Base-by-base conservation (phyloP, 768 basidiomycete genomes). In the Pholiota microspora region DNA sequence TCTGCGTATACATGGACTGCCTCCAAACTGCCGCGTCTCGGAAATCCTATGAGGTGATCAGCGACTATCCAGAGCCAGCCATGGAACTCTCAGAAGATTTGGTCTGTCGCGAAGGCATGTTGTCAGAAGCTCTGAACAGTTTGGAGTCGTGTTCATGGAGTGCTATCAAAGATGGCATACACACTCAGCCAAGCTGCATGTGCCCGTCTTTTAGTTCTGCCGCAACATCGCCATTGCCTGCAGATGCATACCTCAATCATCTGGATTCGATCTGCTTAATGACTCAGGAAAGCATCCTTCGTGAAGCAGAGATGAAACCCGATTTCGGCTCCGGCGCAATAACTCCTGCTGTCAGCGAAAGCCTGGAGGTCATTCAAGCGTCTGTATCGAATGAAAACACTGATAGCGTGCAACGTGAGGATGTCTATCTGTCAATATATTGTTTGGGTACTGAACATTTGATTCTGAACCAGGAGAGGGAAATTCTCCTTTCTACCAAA, bases 1-100 rank as follows among this genome's bases (percentile, higher is more conserved):
- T 94, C 16, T 82, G 80, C 56, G 68, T 77, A 24, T 93, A 91
- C 62, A 68, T 94, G 57, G 75, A 82, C 29, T 58, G 73, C 15
- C 72, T 93, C 32, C 77, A 80, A 18, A 59, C 67, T 0, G 77
- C 72, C 34, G 54, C 56, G 42, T 45, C 47, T 13, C 29, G 45
- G 46, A 45, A 51, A 21, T n/a, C 53, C 35, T 23, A 23, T 36
- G 47, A 45, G 13, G 27, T 15, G 21, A n/a, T 32, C 16, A 13
- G 42, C 24, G n/a, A 58, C 27, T 35, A 53, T 4, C 18, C 75
- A 13, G 74, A 77, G 16, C 59, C 64, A 21, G 80, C 83, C 1
- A 65, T 77, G 57, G 79, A 84, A 56, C 73, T 83, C 4, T 81
- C 80, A 2, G 73, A 78, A 24, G 59, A 69, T 18, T 84, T 81